These are phyloP conservation scores for Ochromonas danica DNA, from an alignment of 108 stramenopile genomes.

Conservation along the genomic window DNA sequence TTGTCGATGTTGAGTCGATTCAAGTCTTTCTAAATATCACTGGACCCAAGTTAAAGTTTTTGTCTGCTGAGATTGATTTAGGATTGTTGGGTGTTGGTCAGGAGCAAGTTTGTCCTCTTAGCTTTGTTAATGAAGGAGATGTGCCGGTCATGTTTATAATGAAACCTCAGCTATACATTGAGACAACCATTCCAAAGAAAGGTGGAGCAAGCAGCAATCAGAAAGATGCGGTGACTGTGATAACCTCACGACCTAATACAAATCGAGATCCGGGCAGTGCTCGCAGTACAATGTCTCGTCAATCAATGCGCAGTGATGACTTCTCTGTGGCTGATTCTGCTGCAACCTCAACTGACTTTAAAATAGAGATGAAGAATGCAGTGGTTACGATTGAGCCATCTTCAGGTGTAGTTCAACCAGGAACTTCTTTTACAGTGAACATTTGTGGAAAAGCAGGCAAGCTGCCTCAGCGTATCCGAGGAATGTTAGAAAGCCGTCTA, in stretches of 20 bases:
- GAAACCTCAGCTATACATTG: background rate
- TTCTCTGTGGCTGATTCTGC: background rate
- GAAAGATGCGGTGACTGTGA: no score
- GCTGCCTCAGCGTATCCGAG: slow-evolving; percentile 27
- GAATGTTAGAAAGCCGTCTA: slow-evolving; percentile 1
- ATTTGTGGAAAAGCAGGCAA: slow-evolving; percentile 25
- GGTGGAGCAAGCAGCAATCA: background rate
- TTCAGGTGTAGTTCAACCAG: background rate
- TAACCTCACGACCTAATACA: no score
- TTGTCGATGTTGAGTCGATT: background rate
- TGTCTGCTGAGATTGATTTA: slow-evolving; percentile 12
- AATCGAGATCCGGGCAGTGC: background rate
- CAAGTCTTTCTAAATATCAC: background rate
- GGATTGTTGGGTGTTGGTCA: slow-evolving; percentile 21
- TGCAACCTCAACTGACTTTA: background rate
- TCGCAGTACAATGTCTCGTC: background rate
- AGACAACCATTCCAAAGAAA: no score
- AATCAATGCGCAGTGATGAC: background rate
- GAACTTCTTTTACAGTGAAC: background rate
- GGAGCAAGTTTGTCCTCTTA: background rate
- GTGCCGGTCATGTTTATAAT: slow-evolving; percentile 5
- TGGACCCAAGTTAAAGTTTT: slow-evolving; percentile 23
- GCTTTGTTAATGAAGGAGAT: slow-evolving; percentile 24
- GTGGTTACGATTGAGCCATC: slow-evolving; percentile 1
- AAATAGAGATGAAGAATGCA: slow-evolving; percentile 23